phyloP scores from a whole-genome alignment of 2,329 filamentous ascomycete species.

The Nannizziopsis barbatae region DNA sequence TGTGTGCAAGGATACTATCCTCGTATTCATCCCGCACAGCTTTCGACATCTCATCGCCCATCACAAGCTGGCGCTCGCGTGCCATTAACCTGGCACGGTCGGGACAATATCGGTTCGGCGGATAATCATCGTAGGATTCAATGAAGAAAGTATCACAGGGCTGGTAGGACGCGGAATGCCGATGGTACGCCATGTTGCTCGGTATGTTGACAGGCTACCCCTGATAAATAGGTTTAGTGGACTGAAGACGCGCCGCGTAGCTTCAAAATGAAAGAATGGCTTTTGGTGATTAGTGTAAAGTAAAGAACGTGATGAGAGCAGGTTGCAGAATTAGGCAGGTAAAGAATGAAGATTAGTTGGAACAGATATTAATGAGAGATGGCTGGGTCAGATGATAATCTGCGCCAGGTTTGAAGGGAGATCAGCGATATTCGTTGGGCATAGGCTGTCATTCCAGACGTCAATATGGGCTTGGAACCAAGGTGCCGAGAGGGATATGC shows the following conservation, averaged over 20 bases:
- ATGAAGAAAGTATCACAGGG: conserved; percentile 60
- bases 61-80: conserved; percentile 72
- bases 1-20: conserved; percentile 86
- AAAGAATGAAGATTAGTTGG: conserved; percentile 52
- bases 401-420: conserved; percentile 22
- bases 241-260: conserved; percentile 21
- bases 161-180: conserved; percentile 45
- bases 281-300: conserved; percentile 32
- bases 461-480: not conserved
- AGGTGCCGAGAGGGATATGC: not conserved
- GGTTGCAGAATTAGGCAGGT: conserved; percentile 35
- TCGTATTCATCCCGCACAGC: conserved; percentile 81
- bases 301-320: conserved; percentile 39
- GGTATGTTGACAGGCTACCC: conserved; percentile 13
- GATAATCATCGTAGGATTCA: conserved; percentile 47
- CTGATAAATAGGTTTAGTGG: conserved; percentile 17
- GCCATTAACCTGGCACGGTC: conserved; percentile 69
- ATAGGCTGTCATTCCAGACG: conserved; percentile 23
- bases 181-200: conserved; percentile 45
- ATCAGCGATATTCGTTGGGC: conserved; percentile 23
- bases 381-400: conserved; percentile 34
- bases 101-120: conserved; percentile 48
- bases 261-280: conserved; percentile 30
- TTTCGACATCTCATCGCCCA: conserved; percentile 79
- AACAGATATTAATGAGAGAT: conserved; percentile 36